Base-by-base conservation (phyloP, 2,329 filamentous ascomycete genomes). In the Drechslerella dactyloides region DNA sequence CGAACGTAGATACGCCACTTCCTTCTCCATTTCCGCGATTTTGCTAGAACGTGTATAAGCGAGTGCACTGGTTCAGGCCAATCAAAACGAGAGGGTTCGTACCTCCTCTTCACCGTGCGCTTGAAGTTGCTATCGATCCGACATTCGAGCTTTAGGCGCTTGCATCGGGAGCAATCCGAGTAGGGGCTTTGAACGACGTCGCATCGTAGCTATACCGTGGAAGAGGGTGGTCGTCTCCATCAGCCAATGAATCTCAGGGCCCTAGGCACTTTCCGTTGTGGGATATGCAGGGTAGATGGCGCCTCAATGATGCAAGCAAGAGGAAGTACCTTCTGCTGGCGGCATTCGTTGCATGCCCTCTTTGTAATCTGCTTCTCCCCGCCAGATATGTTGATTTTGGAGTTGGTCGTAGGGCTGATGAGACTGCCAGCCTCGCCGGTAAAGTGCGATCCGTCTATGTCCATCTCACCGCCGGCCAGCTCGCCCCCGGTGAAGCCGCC, bases 81-180 rank as follows among this genome's bases (percentile, higher is more conserved):
- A 57, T 8, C 7, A 13, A 15, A 15, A 17, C 2, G 19, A 15
- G 8, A 27, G 37, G 23, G 15, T 40, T 21, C 64, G n/a, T 30
- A 72, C 68, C 68, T 73, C 51, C 90, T 85, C 82, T 94, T 94
- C 74, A 90, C 89, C 17, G 93, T 83, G 76, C 90, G 87, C 83
- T 92, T 93, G 81, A 93, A 93, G 80, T 92, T 91, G 77, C 89
- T 90, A 79, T 93, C 90, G 79, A 94, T 93, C 79, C 91, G 90
- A 83, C 90, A 94, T 73, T 88, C 86, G 73, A 93, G 87, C 80
- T 89, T 90, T 77, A 93, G 85, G 76, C 91, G 90, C 78, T 86
- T 86, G 81, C 90, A 94, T 64, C 90, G 85, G 60, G 87, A 87
- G 81, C 90, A 94, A 76, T 86, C 86, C 76, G 87, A 85, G 79